Base-by-base conservation (phyloP, 2,329 filamentous ascomycete genomes). In the Akanthomyces muscarius region DNA sequence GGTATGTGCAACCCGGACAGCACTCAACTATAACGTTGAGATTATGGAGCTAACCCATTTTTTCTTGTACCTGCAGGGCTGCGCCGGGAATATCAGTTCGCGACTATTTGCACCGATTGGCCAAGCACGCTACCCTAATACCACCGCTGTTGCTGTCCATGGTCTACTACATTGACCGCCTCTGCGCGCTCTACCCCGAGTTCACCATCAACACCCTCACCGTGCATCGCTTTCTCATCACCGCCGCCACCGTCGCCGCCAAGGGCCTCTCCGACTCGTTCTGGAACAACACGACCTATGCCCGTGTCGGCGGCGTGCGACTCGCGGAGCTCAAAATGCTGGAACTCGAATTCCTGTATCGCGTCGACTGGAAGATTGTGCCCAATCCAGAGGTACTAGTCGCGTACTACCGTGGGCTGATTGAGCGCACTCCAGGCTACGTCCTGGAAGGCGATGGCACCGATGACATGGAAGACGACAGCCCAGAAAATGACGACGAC, bases 211-310 rank as follows among this genome's bases (percentile, higher is more conserved):
- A 93, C 73, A 97, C 92, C 53, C 82, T 99, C 23, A 99, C 95
- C 0, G 94, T 99, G 3, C 95, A 99, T 78, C 92, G 95, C 10
- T 99, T 98, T 72, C 84, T 99, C 11, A 99, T 99, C 68, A 95
- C 94, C 1, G 92, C 93, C 23, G 94, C 93, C 11, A 97, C 95
- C 0, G 95, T 99, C 5, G 95, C 94, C 7, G 92, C 93, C 63
- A 99, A 99, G 76, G 95, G 95, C 0, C 83, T 99, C 14, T 97
- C 92, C 38, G 95, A 99, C 75, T 92, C 90, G 36, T 99, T 99
- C 74, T 97, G 95, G 92, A 98, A 96, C 66, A 99, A 99, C 76
- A 91, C 91, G 33, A 96, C 94, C 0, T 99, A 99, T 73, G 93
- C 95, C 44, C 85, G 92, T 62, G 93, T 99, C 0, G 95, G 95